Conservation (phyloP, 1,139 yeast species). For the Geotrichum histeridarum region DNA sequence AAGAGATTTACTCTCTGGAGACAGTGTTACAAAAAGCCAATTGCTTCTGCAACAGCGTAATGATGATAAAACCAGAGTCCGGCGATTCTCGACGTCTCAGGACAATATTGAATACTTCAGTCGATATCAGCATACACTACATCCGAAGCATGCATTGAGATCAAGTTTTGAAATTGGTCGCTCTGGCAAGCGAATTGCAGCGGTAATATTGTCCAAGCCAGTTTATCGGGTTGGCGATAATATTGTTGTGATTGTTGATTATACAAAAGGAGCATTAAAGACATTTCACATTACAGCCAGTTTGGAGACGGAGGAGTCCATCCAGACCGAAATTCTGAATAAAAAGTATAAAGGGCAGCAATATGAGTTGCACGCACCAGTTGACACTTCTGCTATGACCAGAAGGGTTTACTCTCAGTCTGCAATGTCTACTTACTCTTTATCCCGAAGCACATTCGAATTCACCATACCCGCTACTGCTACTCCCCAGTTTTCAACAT, state of each 20-base stretch:
- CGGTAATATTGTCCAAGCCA: conserved; percentile 36
- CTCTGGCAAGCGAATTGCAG: conserved; percentile 33
- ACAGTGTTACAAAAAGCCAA: not conserved
- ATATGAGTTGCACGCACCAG: conserved; percentile 1
- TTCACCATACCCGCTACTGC: conserved; percentile 37
- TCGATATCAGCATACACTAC: conserved; percentile 25
- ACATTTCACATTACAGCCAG: conserved; percentile 39
- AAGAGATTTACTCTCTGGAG: conserved; percentile 2
- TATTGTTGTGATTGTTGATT: conserved; percentile 32
- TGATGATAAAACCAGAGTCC: conserved; percentile 11
- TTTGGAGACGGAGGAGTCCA: conserved; percentile 38
- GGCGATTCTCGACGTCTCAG: conserved; percentile 19
- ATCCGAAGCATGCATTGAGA: conserved; percentile 21
- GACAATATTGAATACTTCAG: conserved; percentile 31
- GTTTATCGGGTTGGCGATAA: conserved; percentile 39
- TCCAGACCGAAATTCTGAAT: conserved; percentile 21
- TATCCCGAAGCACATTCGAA: conserved; percentile 28
- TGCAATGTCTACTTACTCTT: conserved; percentile 26
- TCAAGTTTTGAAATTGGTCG: conserved; percentile 36
- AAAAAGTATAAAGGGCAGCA: conserved; percentile 3
- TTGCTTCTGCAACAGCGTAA: conserved; percentile 9
- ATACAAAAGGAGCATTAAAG: conserved; percentile 26
- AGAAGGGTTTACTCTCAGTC: conserved; percentile 24
- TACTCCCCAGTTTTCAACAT: conserved; percentile 37
- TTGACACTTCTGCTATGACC: conserved; percentile 16